Evolutionary conservation across 2,329 filamentous ascomycete genomes (phyloP).

Genomic region (Magnaporthales sp.): DNA sequence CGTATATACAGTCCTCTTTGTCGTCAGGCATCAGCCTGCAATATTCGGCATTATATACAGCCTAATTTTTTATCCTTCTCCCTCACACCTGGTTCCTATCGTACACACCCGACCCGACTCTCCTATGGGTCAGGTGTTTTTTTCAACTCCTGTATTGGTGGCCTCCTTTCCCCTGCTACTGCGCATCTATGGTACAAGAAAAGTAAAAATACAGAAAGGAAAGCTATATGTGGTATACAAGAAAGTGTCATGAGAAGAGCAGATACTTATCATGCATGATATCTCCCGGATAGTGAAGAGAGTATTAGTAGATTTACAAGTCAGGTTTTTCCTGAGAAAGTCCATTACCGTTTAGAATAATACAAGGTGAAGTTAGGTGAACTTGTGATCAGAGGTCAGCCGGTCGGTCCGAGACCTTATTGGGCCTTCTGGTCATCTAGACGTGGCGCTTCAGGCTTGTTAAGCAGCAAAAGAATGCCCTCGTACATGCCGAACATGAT

Average conservation of each 20-base stretch:
- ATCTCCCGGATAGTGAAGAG: background rate
- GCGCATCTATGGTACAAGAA: background rate
- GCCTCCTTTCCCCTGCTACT: background rate
- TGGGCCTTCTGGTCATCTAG: constrained; percentile 1
- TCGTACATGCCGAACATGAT: constrained; percentile 95
- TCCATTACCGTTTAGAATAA: background rate
- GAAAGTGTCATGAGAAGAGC: background rate
- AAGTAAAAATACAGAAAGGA: background rate
- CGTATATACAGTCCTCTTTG: background rate
- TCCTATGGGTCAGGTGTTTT: background rate
- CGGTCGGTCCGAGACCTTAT: background rate
- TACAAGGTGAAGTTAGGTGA: background rate
- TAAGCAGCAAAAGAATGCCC: constrained; percentile 41
- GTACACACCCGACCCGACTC: background rate
- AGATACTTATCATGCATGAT: constrained; percentile 1
- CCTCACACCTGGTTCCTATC: background rate
- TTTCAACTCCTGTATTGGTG: background rate
- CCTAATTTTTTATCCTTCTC: background rate
- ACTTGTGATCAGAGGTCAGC: background rate
- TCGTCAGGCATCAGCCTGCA: background rate
- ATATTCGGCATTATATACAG: background rate
- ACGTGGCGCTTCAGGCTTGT: constrained; percentile 12
- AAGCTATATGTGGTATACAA: background rate
- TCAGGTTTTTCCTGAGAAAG: background rate
- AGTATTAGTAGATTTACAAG: background rate